phyloP scores from a whole-genome alignment of 345 rosid species.

The Bruguiera parviflora region DNA sequence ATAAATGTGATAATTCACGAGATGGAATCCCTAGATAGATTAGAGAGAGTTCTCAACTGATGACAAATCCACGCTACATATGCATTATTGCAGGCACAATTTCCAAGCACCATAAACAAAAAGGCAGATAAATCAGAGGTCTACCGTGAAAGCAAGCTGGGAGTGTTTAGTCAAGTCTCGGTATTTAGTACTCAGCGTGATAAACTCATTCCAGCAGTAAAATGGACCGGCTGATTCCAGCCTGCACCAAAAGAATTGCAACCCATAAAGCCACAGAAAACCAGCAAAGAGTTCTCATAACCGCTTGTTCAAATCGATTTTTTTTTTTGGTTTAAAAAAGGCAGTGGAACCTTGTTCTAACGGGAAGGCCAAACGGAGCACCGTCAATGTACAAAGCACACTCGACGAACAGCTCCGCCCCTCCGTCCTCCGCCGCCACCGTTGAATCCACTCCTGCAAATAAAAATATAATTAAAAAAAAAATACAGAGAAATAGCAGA shows the following conservation, averaged over 20 bases:
- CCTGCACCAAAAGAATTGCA: conserved; percentile 37
- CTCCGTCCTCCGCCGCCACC: conserved; percentile 51
- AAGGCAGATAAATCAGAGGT: not conserved
- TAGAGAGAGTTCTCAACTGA: not conserved
- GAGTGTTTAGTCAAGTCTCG: conserved; percentile 87
- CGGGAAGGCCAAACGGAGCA: conserved; percentile 87
- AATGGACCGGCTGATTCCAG: conserved; percentile 77
- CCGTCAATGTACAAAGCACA: conserved; percentile 87
- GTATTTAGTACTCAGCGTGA: conserved; percentile 76
- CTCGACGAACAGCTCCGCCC: conserved; percentile 73
- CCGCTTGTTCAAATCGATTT: not conserved
- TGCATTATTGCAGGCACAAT: not conserved
- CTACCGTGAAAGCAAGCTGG: conserved; percentile 85
- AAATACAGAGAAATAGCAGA: not conserved
- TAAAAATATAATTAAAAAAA: not conserved
- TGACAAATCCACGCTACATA: not conserved
- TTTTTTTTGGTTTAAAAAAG: no score
- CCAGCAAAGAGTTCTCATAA: not conserved
- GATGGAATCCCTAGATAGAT: not conserved
- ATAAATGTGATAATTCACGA: no score
- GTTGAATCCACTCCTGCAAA: conserved; percentile 41
- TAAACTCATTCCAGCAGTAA: conserved; percentile 86
- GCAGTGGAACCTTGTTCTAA: conserved; percentile 62
- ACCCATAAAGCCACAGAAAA: not conserved
- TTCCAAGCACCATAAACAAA: not conserved